Percentiles rank a stretch among this genome's conserved stretches.
These are phyloP conservation scores for Acanthamoeba healyi DNA, from an alignment of 208 protist species.

Conservation along the genomic window DNA sequence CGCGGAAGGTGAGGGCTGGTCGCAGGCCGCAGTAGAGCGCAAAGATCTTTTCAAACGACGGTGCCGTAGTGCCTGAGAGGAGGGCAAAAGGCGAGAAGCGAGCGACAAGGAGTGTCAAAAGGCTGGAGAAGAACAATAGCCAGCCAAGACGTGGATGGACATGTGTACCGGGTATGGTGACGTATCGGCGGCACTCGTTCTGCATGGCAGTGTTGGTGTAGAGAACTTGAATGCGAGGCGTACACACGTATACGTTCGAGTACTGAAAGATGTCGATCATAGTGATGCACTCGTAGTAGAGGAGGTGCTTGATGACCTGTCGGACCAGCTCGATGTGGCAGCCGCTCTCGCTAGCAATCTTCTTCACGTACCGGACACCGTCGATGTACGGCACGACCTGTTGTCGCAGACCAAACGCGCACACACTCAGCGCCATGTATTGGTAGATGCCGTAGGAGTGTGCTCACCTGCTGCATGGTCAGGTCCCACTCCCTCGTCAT, in stretches of 20 bases:
- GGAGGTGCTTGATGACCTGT: conserved; percentile 52
- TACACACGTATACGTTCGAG: conserved; percentile 66
- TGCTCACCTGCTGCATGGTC: conserved; percentile 71
- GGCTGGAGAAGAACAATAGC: neutral
- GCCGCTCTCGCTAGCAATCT: conserved; percentile 46
- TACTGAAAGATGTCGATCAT: conserved; percentile 78
- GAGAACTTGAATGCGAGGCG: conserved; percentile 48
- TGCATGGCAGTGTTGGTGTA: conserved; percentile 43
- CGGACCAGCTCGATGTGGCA: conserved; percentile 57
- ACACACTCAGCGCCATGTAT: neutral
- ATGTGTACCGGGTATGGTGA: neutral
- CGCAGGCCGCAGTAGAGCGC: conserved; percentile 67
- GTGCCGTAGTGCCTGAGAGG: conserved; percentile 2
- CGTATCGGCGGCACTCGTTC: conserved; percentile 55
- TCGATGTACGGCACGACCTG: conserved; percentile 72
- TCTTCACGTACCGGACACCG: conserved; percentile 64
- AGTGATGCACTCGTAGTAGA: conserved; percentile 75
- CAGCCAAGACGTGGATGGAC: neutral
- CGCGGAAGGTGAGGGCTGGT: conserved; percentile 53
- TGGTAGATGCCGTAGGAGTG: neutral
- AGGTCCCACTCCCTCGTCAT: conserved; percentile 71
- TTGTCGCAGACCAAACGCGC: neutral
- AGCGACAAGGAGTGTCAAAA: neutral
- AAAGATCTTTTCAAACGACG: conserved; percentile 42
- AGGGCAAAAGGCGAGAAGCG: neutral